phyloP scores from a whole-genome alignment of 2,329 filamentous ascomycete species.

The Grosmannia huntii region DNA sequence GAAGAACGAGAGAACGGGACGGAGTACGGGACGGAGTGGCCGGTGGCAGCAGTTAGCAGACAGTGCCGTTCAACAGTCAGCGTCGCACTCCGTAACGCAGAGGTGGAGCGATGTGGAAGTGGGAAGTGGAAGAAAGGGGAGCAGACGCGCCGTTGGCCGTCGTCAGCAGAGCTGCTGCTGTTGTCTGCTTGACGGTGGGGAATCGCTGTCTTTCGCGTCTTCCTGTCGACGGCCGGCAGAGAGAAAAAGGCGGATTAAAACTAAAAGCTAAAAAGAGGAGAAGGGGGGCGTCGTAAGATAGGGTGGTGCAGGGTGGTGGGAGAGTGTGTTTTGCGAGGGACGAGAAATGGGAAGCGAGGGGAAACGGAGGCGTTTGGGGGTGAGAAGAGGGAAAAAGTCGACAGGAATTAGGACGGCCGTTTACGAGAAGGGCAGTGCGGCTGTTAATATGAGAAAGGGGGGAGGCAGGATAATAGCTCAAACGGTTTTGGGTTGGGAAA shows the following conservation, averaged over 20 bases:
- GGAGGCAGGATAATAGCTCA: neutral
- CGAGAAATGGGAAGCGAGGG: neutral
- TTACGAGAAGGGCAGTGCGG: neutral
- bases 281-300: neutral
- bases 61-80: neutral
- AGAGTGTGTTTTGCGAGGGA: neutral
- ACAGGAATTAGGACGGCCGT: neutral
- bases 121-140: slow-evolving; percentile 2
- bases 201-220: neutral
- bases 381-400: neutral
- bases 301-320: neutral
- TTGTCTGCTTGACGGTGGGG: neutral
- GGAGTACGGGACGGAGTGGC: slow-evolving; percentile 3
- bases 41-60: neutral
- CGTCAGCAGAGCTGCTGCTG: neutral
- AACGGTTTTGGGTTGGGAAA: slow-evolving; percentile 1
- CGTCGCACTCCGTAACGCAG: neutral
- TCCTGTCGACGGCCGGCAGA: neutral
- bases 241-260: neutral
- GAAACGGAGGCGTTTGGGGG: neutral
- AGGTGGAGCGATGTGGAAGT: neutral
- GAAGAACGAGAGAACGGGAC: neutral
- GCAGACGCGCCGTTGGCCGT: neutral
- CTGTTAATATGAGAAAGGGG: neutral
- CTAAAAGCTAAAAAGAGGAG: neutral